phyloP scores from a whole-genome alignment of 192 early-diverging fungal species.

The Coemansia sp. region DNA sequence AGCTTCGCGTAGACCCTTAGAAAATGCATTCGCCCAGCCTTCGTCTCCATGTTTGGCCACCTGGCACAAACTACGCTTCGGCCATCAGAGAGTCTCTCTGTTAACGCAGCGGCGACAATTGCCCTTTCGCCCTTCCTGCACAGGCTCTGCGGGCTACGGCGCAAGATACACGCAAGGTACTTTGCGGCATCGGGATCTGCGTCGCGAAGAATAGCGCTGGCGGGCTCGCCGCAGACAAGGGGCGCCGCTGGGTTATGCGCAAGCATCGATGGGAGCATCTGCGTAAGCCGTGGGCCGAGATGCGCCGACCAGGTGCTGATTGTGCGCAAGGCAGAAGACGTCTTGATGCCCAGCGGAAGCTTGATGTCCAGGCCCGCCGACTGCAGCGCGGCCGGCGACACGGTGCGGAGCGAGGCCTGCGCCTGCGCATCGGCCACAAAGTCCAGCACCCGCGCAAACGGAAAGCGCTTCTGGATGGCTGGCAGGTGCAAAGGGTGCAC shows the following conservation, averaged over 20 bases:
- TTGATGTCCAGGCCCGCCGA: slow-evolving; percentile 29
- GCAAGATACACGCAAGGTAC: slow-evolving; percentile 49
- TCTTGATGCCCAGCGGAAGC: slow-evolving; percentile 53
- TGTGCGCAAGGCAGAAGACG: slow-evolving; percentile 56
- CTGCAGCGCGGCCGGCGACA: slow-evolving; percentile 17
- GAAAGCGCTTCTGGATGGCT: slow-evolving; percentile 40
- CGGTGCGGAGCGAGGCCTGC: slow-evolving; percentile 54
- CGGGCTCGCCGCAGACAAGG: slow-evolving; percentile 37
- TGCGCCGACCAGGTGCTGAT: slow-evolving; percentile 54
- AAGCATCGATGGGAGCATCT: slow-evolving; percentile 5
- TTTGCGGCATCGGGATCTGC: slow-evolving; percentile 53
- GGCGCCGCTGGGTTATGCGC: slow-evolving; percentile 3
- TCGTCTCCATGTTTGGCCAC: slow-evolving; percentile 21
- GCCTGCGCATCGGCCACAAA: slow-evolving; percentile 18
- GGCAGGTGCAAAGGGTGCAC: slow-evolving; percentile 56
- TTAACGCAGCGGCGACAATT: slow-evolving; percentile 8
- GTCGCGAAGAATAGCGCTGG: slow-evolving; percentile 34
- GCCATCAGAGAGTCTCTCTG: slow-evolving; percentile 1
- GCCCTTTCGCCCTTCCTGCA: background rate
- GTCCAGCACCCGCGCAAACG: slow-evolving; percentile 33
- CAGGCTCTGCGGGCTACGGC: slow-evolving; percentile 5
- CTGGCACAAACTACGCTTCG: slow-evolving; percentile 1
- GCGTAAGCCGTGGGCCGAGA: slow-evolving; percentile 23
- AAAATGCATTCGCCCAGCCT: slow-evolving; percentile 28
- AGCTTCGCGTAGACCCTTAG: slow-evolving; percentile 35